Evolutionary conservation across 2,329 filamentous ascomycete genomes (phyloP).

Genomic region (Diplodia sapinea): DNA sequence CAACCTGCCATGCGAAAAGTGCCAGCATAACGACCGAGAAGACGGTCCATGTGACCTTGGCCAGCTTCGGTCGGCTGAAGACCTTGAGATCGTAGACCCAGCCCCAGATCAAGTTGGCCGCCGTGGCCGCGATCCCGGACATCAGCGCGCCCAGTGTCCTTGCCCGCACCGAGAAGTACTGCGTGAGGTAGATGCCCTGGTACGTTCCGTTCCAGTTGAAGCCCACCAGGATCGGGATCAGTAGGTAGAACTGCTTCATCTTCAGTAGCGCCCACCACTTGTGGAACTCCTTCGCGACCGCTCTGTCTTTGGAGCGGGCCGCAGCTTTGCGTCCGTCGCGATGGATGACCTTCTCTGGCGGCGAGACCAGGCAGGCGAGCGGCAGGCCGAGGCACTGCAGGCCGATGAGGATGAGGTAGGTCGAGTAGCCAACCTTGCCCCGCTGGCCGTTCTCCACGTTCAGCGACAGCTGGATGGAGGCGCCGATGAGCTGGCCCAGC

Average conservation of each 20-base stretch:
- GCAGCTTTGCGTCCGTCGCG: constrained; percentile 45
- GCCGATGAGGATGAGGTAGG: constrained; percentile 47
- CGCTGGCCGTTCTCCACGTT: constrained; percentile 52
- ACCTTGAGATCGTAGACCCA: constrained; percentile 53
- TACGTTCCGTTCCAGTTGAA: constrained; percentile 61
- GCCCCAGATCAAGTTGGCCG: constrained; percentile 57
- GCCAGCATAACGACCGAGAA: constrained; percentile 57
- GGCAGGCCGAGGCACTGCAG: constrained; percentile 56
- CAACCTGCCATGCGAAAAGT: constrained; percentile 53
- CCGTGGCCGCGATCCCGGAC: constrained; percentile 54
- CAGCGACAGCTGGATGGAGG: constrained; percentile 59
- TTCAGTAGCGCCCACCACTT: constrained; percentile 46
- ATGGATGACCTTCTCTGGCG: constrained; percentile 54
- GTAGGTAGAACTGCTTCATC: constrained; percentile 54
- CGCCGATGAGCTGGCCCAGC: constrained; percentile 60
- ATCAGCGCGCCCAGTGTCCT: constrained; percentile 54
- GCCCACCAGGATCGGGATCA: constrained; percentile 58
- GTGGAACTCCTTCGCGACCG: neutral
- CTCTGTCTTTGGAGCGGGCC: constrained; percentile 4
- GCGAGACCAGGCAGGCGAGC: constrained; percentile 53
- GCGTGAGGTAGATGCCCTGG: constrained; percentile 59
- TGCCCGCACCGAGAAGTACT: constrained; percentile 59
- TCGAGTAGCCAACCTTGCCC: constrained; percentile 56
- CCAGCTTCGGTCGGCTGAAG: constrained; percentile 39
- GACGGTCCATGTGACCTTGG: constrained; percentile 45